Evolutionary conservation across 805 yeast species (phyloP).

Genomic region (Candida dendrica): DNA sequence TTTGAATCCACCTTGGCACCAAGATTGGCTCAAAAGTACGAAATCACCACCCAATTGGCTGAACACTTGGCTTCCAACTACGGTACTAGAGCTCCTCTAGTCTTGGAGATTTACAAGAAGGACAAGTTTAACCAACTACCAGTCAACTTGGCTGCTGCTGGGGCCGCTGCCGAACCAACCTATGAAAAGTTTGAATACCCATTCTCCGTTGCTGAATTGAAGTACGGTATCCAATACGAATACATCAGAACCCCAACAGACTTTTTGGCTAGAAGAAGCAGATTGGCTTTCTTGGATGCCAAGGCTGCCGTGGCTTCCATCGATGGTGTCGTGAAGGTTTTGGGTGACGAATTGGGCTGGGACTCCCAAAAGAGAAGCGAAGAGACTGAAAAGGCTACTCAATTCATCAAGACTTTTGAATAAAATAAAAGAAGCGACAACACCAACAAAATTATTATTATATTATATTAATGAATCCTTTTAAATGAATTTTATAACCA

Average conservation of each 20-base stretch:
- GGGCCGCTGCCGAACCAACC: constrained; percentile 22
- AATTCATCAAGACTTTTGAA: constrained; percentile 45
- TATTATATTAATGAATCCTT: background rate
- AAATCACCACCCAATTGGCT: constrained; percentile 67
- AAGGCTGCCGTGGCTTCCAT: constrained; percentile 74
- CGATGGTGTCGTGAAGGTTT: constrained; percentile 77
- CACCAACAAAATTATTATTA: background rate
- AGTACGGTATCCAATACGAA: constrained; percentile 75
- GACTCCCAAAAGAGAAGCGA: constrained; percentile 44
- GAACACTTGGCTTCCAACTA: constrained; percentile 79
- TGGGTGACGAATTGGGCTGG: constrained; percentile 82
- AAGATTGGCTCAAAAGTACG: constrained; percentile 72
- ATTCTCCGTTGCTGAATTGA: constrained; percentile 85
- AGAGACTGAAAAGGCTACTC: constrained; percentile 45
- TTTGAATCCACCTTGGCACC: constrained; percentile 70
- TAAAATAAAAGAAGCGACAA: constrained; percentile 1
- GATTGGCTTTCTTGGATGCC: constrained; percentile 88
- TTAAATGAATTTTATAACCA: background rate
- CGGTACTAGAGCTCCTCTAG: constrained; percentile 82
- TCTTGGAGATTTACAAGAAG: constrained; percentile 48
- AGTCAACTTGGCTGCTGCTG: constrained; percentile 45
- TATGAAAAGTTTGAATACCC: constrained; percentile 65
- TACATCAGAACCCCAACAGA: constrained; percentile 84
- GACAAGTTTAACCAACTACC: constrained; percentile 56
- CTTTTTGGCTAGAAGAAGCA: constrained; percentile 86